phyloP scores from a whole-genome alignment of 306 rosid species.

The Trifolium repens region DNA sequence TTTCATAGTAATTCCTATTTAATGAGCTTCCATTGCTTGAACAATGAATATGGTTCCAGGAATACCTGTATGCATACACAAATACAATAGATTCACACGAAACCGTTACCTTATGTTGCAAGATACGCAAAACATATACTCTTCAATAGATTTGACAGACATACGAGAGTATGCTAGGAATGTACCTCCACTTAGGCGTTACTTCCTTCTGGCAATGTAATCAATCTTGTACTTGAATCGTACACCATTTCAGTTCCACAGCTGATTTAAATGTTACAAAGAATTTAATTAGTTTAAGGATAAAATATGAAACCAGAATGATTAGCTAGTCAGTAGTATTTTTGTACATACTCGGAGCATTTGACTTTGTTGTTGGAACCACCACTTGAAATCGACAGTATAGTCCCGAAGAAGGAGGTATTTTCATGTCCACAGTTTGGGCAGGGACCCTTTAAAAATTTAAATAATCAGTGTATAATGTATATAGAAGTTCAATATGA shows the following conservation, averaged over 20 bases:
- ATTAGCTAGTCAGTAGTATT: neutral
- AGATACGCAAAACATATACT: slow-evolving; percentile 1
- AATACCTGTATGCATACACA: slow-evolving; percentile 28
- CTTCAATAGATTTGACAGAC: slow-evolving; percentile 11
- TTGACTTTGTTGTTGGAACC: slow-evolving; percentile 72
- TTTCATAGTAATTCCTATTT: slow-evolving; percentile 14
- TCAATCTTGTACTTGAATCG: slow-evolving; percentile 74
- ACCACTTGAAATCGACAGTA: slow-evolving; percentile 79
- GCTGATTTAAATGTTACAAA: slow-evolving; percentile 51
- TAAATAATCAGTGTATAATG: slow-evolving; percentile 27
- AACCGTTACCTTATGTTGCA: neutral
- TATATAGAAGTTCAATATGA: neutral
- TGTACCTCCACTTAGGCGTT: slow-evolving; percentile 63
- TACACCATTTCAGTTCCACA: slow-evolving; percentile 73
- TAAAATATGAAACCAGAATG: slow-evolving; percentile 12
- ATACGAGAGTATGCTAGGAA: slow-evolving; percentile 16
- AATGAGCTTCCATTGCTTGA: slow-evolving; percentile 34
- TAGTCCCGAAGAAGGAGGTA: slow-evolving; percentile 87
- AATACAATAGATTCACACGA: neutral
- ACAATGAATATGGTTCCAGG: slow-evolving; percentile 17
- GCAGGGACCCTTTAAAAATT: slow-evolving; percentile 71
- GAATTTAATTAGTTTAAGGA: slow-evolving; percentile 24
- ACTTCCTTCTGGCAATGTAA: slow-evolving; percentile 94
- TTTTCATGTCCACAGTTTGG: slow-evolving; percentile 96
- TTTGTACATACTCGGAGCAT: slow-evolving; percentile 70